Evolutionary conservation across 768 basidiomycete species (phyloP), one percentile per base, ranked within the genome.

Genomic region (Boletus rubropictus): DNA sequence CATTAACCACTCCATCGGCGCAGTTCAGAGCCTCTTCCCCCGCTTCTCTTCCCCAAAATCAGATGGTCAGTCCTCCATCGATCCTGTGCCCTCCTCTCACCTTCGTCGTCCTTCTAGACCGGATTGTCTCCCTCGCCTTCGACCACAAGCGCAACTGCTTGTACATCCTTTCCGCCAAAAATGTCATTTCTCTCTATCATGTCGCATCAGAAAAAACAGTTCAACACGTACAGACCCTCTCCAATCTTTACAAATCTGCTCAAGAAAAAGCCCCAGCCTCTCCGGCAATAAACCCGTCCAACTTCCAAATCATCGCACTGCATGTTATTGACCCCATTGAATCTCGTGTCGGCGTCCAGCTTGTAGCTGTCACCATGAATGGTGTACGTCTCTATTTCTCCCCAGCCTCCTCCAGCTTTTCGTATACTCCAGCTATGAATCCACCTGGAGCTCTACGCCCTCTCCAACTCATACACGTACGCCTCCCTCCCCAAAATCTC

Each of bases 381-480:
- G 93, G 89, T 11, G 79, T 86, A 3, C 82, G 94, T 41, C 72
- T 95, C 1, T 97, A 89, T 71, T 91, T 96, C 61, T 77, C 78
- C 2, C 76, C 84, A 3, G 69, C 76, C 4, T 58, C 69, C 0
- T 66, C 69, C 42, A 69, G 70, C 20, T 83, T 80, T 62, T 69
- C 75, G 36, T 79, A 76, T 50, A 68, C 70, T 22, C 61, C 70
- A 10, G 60, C 58, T 17, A 63, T 68, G 15, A 60, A 41, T 35
- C 34, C 55, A 28, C 28, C 58, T 3, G 61, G 60, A 59, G 53
- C 52, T 45, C 60, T 49, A 45, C 72, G 56, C 41, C 66, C 75
- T 31, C 71, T 91, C 31, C 79, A 85, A 53, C 75, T 94, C 28
- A 61, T 78, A 31, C 90, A 94, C 61, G 81, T 95, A 34, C 81